Conservation (phyloP, 345 rosid species). For the Brassica rapa region DNA sequence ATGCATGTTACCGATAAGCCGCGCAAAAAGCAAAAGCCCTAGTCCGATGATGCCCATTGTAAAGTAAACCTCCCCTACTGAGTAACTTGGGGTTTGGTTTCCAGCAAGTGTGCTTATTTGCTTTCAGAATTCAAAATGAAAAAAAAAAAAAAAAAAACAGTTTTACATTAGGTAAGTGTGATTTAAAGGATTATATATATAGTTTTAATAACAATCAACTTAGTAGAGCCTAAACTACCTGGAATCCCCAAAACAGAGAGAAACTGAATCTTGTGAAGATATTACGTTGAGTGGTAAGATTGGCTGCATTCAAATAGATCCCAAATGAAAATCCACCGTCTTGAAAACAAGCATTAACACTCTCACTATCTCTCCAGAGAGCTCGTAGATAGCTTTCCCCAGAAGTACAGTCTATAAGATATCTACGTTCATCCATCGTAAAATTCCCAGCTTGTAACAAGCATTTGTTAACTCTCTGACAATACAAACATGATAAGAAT, state of each 20-base stretch:
- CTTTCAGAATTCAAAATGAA: conserved; percentile 40
- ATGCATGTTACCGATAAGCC: conserved; percentile 93
- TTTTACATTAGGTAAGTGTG: background rate
- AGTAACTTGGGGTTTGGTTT: conserved; percentile 77
- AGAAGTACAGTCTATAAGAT: conserved; percentile 64
- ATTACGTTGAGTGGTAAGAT: conserved; percentile 48
- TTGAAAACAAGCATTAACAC: conserved; percentile 57
- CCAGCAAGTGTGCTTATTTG: conserved; percentile 97
- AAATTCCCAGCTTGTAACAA: conserved; percentile 30
- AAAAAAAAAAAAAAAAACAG: background rate
- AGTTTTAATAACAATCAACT: background rate
- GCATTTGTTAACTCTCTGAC: conserved; percentile 80
- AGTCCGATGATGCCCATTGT: conserved; percentile 78
- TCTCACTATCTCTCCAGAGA: conserved; percentile 40
- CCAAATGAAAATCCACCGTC: conserved; percentile 53
- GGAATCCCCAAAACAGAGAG: conserved; percentile 94
- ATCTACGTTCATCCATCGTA: conserved; percentile 30
- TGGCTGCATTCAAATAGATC: conserved; percentile 53
- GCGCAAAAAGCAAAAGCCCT: conserved; percentile 92
- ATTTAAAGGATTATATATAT: background rate
- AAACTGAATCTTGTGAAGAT: conserved; percentile 62
- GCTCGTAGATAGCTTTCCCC: background rate
- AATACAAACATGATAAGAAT: background rate
- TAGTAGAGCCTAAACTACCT: conserved; percentile 46
- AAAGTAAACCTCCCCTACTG: conserved; percentile 71